Base-by-base conservation (phyloP, 2,329 filamentous ascomycete species). In the Amylocarpus encephaloides region DNA sequence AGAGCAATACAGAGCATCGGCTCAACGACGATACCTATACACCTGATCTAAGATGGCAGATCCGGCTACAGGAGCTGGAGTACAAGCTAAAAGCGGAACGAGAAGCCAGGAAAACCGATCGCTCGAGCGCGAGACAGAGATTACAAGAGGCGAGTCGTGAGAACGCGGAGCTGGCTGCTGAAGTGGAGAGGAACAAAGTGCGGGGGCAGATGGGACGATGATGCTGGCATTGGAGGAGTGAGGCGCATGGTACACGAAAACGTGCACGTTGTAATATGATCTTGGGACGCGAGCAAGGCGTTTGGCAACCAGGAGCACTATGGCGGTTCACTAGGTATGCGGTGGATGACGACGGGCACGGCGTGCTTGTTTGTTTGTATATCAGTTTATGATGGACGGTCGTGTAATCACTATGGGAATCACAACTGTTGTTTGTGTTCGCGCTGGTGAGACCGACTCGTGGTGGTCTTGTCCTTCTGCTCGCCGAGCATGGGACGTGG, bases 31-130 rank as follows among this genome's bases (percentile, higher is more conserved):
- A 65, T 44, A 71, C 72, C 1, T 74, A 73, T 35, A 85, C 92
- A 59, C 84, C 87, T 6, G 63, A 66, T 49, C 46, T 61, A 57
- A 81, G 86, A 59, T 95, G 89, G 88, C 82, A 94, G 57, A 80
- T 95, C 56, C 75, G 93, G 6, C 74, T 97, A 32, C 82, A 88
- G 50, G 91, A 97, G 65, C 73, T 97, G 59, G 93, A 98, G 73
- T 79, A 85, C 58, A 82, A 94, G 60, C 74, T 98, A 15, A 95
- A 95, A 67, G 83, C 87, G 41, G 93, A 98, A 71, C 75, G 93
- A 12, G 93, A 97, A 68, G 90, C 84, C 1, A 74, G 93, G 40
- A 73, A 94, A 47, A 73, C 95, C 51, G 93, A 98, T 69, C 81
- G 93, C 3, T 85, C 79, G 43, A 90, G 89, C 19, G 92, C 92